Evolutionary conservation across 148 eudicot species (phyloP), one percentile per base, ranked within the genome.

Genomic region (Vaccinium corymbosum): DNA sequence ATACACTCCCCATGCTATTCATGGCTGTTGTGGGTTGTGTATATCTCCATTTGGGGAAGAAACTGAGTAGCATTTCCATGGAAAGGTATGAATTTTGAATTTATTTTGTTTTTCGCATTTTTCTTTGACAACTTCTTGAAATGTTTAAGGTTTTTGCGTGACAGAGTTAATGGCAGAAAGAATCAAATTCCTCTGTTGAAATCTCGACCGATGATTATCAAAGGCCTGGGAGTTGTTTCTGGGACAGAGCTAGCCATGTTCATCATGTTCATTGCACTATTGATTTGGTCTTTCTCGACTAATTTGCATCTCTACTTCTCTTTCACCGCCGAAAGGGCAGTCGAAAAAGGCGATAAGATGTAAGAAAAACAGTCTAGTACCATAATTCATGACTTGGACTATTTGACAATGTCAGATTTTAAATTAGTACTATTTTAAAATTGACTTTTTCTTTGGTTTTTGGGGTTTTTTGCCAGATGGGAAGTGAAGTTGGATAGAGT

Each of bases 221-320:
- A 64, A 88, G 93, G 97, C 9, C 88, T 93, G 1, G 94, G 97
- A 16, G 90, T 92, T 50, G 97, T 92, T 2, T 83, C 93, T 14
- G 75, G 89, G 84, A 84, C 83, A 56, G 94, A 93, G 80, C 46
- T 93, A 22, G 84, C 90, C 27, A 86, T 93, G 80, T 79, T 93
- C 3, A 0, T 85, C 17, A 90, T 93, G 93, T 93, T 93, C 85
- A 80, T 92, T 12, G 94, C 89, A 12, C 91, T 93, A 68, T 81
- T 91, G 11, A 83, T 84, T 49, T 93, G 94, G 93, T 83, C 82
- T 19, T 83, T 88, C 20, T 81, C 88, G 0, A 57, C 66, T 51
- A 86, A 83, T 55, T 76, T 92, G 68, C 87, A 82, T 35, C 59
- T 62, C 75, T 80, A 84, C 70, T 92, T 87, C 73, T 53, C 87